A percentile compares a stretch with the other conserved stretches of the same genome.
These are phyloP conservation scores for Calonectria hongkongensis DNA, from an alignment of 2,329 filamentous ascomycete genomes.

Conservation along the genomic window DNA sequence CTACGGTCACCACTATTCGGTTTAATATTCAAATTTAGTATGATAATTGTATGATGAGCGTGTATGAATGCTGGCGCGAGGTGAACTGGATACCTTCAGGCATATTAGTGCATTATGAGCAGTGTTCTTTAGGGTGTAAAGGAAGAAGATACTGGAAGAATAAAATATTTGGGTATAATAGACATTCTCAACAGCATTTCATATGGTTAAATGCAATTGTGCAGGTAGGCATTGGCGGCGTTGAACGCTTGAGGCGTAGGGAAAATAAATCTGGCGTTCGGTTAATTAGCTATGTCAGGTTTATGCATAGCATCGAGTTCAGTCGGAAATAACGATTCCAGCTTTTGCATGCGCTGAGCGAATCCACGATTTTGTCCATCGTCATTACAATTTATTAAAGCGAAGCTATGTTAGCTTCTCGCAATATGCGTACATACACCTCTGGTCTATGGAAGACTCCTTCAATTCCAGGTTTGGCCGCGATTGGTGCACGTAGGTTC, in stretches of 20 bases:
- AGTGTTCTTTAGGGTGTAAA: slow-evolving; percentile 23
- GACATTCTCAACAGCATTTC: slow-evolving; percentile 18
- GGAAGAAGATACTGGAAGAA: slow-evolving; percentile 13
- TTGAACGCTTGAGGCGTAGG: background rate
- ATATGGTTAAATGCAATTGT: background rate
- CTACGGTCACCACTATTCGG: slow-evolving; percentile 8
- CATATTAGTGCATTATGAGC: slow-evolving; percentile 30
- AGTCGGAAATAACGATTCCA: background rate
- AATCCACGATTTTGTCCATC: background rate
- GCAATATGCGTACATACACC: background rate
- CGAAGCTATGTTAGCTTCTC: slow-evolving; percentile 18
- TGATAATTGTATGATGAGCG: slow-evolving; percentile 40
- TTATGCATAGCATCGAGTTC: slow-evolving; percentile 40
- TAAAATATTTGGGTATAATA: slow-evolving; percentile 29
- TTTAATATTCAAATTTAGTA: slow-evolving; percentile 30
- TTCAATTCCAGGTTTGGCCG: background rate
- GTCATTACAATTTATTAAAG: background rate
- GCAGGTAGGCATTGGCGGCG: slow-evolving; percentile 13
- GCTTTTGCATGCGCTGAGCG: background rate
- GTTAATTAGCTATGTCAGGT: slow-evolving; percentile 40
- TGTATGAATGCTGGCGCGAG: slow-evolving; percentile 36
- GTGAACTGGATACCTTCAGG: slow-evolving; percentile 1
- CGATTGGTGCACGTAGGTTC: slow-evolving; percentile 26
- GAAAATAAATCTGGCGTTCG: slow-evolving; percentile 21
- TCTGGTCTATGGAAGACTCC: background rate